Evolutionary conservation across 371 early-diverging fungal species (phyloP).

Genomic region (Zychaea mexicana): DNA sequence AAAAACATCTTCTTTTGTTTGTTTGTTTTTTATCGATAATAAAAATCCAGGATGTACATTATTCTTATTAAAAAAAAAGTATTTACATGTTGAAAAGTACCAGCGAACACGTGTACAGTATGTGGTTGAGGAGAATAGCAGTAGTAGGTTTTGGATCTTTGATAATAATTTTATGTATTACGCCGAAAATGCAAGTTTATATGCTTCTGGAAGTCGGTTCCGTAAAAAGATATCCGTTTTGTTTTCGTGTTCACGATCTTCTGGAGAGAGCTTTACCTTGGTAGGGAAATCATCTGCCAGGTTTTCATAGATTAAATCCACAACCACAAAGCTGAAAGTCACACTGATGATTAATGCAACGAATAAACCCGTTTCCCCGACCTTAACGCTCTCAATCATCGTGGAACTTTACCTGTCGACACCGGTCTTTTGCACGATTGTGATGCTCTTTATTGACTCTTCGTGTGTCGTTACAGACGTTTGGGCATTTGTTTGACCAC

Average conservation of each 20-base stretch:
- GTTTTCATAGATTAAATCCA: constrained; percentile 2
- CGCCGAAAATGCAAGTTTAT: background rate
- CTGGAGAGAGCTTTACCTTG: background rate
- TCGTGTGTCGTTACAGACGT: background rate
- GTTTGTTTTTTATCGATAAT: background rate
- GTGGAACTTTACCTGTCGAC: background rate
- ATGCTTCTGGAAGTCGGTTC: constrained; percentile 1
- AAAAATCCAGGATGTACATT: too few species aligned
- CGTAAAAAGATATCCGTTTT: background rate
- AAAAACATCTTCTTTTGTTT: background rate
- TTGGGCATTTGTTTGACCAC: background rate
- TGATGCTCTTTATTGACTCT: background rate
- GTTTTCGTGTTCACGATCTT: background rate
- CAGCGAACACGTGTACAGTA: too few species aligned
- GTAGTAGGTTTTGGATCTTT: too few species aligned
- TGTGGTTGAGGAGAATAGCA: too few species aligned
- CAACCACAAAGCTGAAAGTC: background rate
- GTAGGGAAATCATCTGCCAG: background rate
- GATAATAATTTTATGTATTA: too few species aligned
- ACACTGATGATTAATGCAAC: background rate
- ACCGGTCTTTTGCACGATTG: background rate
- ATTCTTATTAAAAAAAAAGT: too few species aligned
- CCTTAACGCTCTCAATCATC: too few species aligned
- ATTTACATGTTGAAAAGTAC: too few species aligned
- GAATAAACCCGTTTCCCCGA: too few species aligned